A percentile compares a stretch with the other conserved stretches of the same genome.
phyloP scores from a whole-genome alignment of 768 basidiomycete species.

The Kwoniella botswanensis region DNA sequence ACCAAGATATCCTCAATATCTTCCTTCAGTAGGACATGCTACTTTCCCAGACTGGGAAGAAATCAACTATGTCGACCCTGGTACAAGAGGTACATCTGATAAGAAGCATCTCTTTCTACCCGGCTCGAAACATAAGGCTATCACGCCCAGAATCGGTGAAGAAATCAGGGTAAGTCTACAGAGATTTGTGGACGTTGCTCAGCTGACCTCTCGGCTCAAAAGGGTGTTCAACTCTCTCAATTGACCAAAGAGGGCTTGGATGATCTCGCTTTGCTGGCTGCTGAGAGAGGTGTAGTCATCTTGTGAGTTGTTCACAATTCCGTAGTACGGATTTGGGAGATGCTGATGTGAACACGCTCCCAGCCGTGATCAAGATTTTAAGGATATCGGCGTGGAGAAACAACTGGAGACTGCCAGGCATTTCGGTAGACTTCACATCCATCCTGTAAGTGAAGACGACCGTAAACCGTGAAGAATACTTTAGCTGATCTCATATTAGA shows the following conservation, averaged over 20 bases:
- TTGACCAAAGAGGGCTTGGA: constrained; percentile 26
- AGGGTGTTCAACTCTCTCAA: constrained; percentile 25
- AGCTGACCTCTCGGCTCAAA: neutral
- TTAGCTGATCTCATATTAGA: neutral
- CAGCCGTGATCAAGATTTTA: constrained; percentile 10
- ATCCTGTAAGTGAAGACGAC: neutral
- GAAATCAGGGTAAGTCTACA: constrained; percentile 9
- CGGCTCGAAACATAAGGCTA: neutral
- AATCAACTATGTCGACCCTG: neutral
- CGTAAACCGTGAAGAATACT: neutral
- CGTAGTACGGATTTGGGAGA: neutral
- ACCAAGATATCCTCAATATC: constrained; percentile 29
- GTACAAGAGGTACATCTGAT: constrained; percentile 5
- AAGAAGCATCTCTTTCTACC: constrained; percentile 9
- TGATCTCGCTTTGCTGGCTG: constrained; percentile 24
- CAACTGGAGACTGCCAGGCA: constrained; percentile 28
- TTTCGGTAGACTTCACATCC: constrained; percentile 30
- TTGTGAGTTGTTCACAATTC: constrained; percentile 10
- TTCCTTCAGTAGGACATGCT: constrained; percentile 24
- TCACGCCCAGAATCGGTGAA: constrained; percentile 26
- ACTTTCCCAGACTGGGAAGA: constrained; percentile 35
- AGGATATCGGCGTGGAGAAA: constrained; percentile 16
- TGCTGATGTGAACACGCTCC: neutral
- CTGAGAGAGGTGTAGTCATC: constrained; percentile 24
- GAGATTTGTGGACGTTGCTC: neutral